Evolutionary conservation across 83 land plant species (phyloP).

Genomic region (Picea abies): DNA sequence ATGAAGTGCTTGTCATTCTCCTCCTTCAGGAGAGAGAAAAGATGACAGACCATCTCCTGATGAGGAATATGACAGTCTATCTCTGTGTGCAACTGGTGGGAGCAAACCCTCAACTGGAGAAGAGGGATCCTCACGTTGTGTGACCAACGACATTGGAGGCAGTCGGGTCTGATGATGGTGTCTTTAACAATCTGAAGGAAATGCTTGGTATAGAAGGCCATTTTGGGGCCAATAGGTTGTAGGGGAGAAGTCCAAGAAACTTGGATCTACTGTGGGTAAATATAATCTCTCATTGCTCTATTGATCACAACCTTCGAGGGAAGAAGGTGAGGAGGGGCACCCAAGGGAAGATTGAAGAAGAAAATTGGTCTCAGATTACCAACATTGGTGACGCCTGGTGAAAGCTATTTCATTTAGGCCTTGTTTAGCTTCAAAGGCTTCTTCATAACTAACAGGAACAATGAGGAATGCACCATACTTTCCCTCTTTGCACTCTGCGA

Average conservation of each 20-base stretch:
- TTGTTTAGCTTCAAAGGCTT: too few species aligned
- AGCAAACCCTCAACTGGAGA: background rate
- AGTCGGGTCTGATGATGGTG: background rate
- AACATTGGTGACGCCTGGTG: too few species aligned
- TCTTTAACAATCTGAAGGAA: background rate
- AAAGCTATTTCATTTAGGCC: too few species aligned
- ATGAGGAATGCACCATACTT: too few species aligned
- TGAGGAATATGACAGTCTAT: background rate
- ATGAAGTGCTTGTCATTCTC: background rate
- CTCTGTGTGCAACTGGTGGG: background rate
- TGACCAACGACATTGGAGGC: background rate
- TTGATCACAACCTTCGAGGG: background rate
- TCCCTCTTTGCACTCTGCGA: too few species aligned
- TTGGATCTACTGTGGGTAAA: background rate
- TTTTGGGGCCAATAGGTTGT: background rate
- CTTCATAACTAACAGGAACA: too few species aligned
- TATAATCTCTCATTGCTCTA: background rate
- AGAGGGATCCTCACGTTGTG: background rate
- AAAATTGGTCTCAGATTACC: too few species aligned
- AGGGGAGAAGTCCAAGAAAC: background rate
- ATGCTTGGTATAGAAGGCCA: background rate
- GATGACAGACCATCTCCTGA: background rate
- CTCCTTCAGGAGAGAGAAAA: background rate
- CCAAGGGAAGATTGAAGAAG: background rate
- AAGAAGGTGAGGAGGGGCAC: background rate